Conservation (phyloP, 2,329 filamentous ascomycete species). For the Juglanconis sp. region DNA sequence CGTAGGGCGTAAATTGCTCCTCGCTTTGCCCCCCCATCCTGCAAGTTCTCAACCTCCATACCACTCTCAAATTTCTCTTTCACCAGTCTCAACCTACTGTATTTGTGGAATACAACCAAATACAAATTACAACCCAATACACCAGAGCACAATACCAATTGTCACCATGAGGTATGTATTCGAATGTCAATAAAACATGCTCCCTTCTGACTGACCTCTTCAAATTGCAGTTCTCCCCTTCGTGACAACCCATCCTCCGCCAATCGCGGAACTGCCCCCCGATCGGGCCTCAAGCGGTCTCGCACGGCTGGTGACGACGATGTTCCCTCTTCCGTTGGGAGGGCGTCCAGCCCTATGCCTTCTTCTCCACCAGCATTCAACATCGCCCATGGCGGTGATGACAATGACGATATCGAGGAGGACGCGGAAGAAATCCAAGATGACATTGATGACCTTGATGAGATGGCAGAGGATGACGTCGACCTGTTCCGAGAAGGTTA, state of each 20-base stretch:
- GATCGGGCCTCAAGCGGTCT: constrained; percentile 53
- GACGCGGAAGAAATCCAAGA: constrained; percentile 66
- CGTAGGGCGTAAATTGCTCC: constrained; percentile 6
- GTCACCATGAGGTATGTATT: constrained; percentile 16
- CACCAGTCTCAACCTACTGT: not conserved
- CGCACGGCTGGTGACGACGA: constrained; percentile 48
- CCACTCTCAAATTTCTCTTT: not conserved
- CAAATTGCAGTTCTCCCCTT: constrained; percentile 68
- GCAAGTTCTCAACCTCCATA: not conserved
- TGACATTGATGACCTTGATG: constrained; percentile 74
- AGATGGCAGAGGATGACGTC: constrained; percentile 77
- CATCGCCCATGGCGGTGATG: constrained; percentile 65
- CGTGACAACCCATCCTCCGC: constrained; percentile 77
- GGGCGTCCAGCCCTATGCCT: constrained; percentile 61
- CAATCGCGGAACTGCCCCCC: constrained; percentile 65
- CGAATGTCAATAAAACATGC: not conserved
- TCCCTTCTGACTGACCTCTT: constrained; percentile 21
- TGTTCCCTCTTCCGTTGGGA: constrained; percentile 47
- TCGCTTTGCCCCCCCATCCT: not conserved
- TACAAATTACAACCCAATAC: too few relatives aligned
- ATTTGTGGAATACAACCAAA: not conserved
- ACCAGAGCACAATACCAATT: not conserved
- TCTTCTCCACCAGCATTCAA: constrained; percentile 62
- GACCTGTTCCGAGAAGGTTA: constrained; percentile 74
- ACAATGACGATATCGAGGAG: constrained; percentile 69